Conservation (phyloP, 75 land plant species). For the Sequoiadendron giganteum region DNA sequence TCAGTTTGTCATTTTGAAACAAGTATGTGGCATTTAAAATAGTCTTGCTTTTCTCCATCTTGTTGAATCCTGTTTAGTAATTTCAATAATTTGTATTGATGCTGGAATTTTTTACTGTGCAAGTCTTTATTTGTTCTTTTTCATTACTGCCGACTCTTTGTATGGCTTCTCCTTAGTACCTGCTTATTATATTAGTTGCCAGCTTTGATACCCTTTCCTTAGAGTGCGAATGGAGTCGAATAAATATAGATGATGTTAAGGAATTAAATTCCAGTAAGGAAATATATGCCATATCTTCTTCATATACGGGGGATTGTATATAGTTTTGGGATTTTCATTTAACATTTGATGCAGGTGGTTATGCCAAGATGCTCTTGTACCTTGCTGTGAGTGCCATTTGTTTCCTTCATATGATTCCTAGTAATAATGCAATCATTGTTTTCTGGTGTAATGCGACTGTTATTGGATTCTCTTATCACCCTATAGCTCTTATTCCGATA, state of each 20-base stretch:
- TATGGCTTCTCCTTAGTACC: background rate
- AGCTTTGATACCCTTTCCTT: background rate
- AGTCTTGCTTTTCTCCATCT: background rate
- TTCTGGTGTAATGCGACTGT: too few relatives aligned
- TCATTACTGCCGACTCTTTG: background rate
- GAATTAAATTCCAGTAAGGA: background rate
- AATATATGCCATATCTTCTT: background rate
- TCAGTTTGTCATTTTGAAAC: background rate
- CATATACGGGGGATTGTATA: background rate
- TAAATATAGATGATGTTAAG: background rate
- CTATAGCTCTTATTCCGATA: too few relatives aligned
- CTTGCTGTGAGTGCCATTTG: background rate
- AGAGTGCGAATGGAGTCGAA: background rate
- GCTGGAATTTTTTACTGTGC: background rate
- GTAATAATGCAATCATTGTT: background rate
- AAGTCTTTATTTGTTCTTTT: background rate
- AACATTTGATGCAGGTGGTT: too few relatives aligned
- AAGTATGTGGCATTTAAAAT: background rate
- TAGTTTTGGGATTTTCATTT: background rate
- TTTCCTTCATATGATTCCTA: too few relatives aligned
- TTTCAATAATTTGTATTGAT: background rate
- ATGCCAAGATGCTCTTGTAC: too few relatives aligned
- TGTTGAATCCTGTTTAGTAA: background rate
- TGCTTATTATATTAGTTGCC: background rate
- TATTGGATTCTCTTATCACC: too few relatives aligned